Evolutionary conservation across 163 green algal species (phyloP).

Genomic region (Trebouxiophyceae sp.): DNA sequence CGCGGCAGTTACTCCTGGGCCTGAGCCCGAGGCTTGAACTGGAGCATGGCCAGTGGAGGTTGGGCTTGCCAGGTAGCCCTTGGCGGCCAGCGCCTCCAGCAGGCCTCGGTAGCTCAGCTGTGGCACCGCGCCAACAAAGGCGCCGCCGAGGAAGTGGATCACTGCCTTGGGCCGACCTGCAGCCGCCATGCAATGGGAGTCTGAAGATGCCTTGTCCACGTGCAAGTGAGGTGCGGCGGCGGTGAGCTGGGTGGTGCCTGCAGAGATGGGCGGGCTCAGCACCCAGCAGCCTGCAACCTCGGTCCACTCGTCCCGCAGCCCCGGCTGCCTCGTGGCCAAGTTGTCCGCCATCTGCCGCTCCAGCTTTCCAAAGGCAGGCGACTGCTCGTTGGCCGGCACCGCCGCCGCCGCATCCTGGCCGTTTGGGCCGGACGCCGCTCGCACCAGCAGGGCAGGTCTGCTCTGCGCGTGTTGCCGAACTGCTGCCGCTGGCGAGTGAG

Average conservation of each 20-base stretch:
- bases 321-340: conserved; percentile 4
- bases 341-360: neutral
- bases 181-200: neutral
- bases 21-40: neutral
- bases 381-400: too few species aligned
- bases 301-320: conserved; percentile 44
- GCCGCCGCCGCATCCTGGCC: too few species aligned
- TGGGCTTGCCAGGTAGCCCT: conserved; percentile 10
- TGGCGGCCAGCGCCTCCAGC: conserved; percentile 12
- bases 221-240: neutral
- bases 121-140: conserved; percentile 81
- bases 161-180: conserved; percentile 35
- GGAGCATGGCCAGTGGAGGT: neutral
- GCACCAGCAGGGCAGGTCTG: too few species aligned
- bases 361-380: neutral
- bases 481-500: too few species aligned
- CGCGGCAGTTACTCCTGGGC: neutral
- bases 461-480: too few species aligned
- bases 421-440: too few species aligned
- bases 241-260: neutral
- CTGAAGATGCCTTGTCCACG: neutral
- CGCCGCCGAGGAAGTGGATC: conserved; percentile 81
- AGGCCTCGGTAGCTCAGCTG: conserved; percentile 45
- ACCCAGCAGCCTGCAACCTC: conserved; percentile 50
- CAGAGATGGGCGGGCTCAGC: conserved; percentile 10